Evolutionary conservation across 2,329 filamentous ascomycete genomes (phyloP).

Genomic region (Aspergillus ochraceoroseus): DNA sequence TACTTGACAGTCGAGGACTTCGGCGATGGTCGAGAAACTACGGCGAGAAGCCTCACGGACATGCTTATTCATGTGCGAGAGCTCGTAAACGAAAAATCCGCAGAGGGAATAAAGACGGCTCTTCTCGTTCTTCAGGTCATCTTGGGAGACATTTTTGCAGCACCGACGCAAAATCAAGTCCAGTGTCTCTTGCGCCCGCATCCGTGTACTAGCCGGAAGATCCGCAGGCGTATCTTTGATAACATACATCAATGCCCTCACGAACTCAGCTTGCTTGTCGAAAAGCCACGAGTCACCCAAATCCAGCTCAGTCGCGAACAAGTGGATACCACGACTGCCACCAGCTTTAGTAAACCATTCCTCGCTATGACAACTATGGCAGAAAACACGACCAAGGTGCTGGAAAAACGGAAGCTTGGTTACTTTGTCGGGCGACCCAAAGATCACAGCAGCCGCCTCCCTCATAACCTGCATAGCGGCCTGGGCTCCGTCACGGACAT

Average conservation of each 20-base stretch:
- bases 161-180: constrained; percentile 73
- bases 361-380: constrained; percentile 92
- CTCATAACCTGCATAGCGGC: constrained; percentile 72
- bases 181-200: constrained; percentile 76
- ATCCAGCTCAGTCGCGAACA: constrained; percentile 77
- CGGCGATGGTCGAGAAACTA: constrained; percentile 74
- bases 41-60: constrained; percentile 82
- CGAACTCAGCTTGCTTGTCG: constrained; percentile 78
- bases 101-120: constrained; percentile 71
- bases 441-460: constrained; percentile 69
- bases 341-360: constrained; percentile 99
- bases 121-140: constrained; percentile 65
- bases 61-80: constrained; percentile 93
- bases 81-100: constrained; percentile 76
- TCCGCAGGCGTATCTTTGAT: constrained; percentile 98
- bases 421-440: constrained; percentile 67
- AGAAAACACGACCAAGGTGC: constrained; percentile 76
- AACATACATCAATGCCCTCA: constrained; percentile 88
- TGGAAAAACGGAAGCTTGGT: constrained; percentile 78
- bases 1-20: constrained; percentile 70
- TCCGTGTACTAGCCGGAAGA: constrained; percentile 80
- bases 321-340: constrained; percentile 82
- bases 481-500: constrained; percentile 78
- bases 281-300: constrained; percentile 79
- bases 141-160: constrained; percentile 72